phyloP scores from a whole-genome alignment of 2,329 filamentous ascomycete genomes.

The Knufia fluminis region DNA sequence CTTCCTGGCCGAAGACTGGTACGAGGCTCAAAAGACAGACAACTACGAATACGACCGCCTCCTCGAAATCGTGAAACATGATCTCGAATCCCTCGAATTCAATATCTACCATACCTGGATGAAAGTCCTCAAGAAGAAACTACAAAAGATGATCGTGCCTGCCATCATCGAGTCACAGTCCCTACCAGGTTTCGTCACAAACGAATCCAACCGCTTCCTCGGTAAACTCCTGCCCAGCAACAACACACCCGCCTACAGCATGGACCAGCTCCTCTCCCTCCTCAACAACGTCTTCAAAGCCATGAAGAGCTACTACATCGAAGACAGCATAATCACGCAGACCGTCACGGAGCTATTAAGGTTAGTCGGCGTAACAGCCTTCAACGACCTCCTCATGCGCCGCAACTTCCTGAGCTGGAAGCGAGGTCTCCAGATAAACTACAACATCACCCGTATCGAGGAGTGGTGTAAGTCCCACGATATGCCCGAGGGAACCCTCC shows the following conservation, averaged over 20 bases:
- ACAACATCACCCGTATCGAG: slow-evolving; percentile 98
- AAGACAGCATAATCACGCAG: slow-evolving; percentile 92
- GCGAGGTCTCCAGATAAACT: slow-evolving; percentile 97
- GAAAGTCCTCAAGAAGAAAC: slow-evolving; percentile 98
- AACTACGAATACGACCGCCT: slow-evolving; percentile 98
- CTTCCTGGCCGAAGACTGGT: slow-evolving; percentile 98
- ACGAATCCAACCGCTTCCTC: slow-evolving; percentile 95
- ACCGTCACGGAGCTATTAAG: slow-evolving; percentile 88
- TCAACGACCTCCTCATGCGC: slow-evolving; percentile 96
- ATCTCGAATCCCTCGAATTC: slow-evolving; percentile 95
- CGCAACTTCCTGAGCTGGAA: slow-evolving; percentile 99
- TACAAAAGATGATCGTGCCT: slow-evolving; percentile 99
- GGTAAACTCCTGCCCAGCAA: slow-evolving; percentile 90
- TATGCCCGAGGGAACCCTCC: slow-evolving; percentile 95
- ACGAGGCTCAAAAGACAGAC: slow-evolving; percentile 97
- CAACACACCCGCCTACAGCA: slow-evolving; percentile 91
- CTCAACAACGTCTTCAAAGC: slow-evolving; percentile 96
- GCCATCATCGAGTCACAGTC: slow-evolving; percentile 99
- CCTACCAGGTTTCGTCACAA: slow-evolving; percentile 94
- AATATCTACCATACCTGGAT: slow-evolving; percentile 99
- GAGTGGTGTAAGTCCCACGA: slow-evolving; percentile 99
- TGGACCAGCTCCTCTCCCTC: slow-evolving; percentile 94
- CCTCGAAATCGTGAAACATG: slow-evolving; percentile 97
- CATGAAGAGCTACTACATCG: slow-evolving; percentile 97
- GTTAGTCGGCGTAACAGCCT: slow-evolving; percentile 91